Conservation (phyloP, 2,329 filamentous ascomycete genomes). For the Ceratocystis eucalypticola region DNA sequence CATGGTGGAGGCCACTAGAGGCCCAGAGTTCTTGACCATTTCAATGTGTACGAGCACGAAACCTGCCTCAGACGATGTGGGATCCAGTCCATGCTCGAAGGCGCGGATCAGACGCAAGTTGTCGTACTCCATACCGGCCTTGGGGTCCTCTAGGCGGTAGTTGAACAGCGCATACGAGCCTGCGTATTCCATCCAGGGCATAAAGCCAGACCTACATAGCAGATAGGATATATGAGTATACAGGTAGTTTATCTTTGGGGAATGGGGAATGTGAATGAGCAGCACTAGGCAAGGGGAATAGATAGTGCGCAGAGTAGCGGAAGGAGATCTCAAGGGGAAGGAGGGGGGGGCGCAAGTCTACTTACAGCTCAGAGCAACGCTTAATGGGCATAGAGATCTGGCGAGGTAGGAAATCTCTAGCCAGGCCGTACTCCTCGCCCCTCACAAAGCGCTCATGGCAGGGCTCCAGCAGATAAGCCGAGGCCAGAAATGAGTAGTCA, state of each 20-base stretch:
- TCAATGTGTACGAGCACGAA: slow-evolving; percentile 94
- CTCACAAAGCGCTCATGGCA: slow-evolving; percentile 64
- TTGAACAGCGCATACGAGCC: slow-evolving; percentile 57
- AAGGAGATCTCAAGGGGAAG: neutral
- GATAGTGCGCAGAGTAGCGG: neutral
- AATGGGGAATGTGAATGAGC: too few species aligned
- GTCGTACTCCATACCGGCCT: slow-evolving; percentile 43
- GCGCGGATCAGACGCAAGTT: slow-evolving; percentile 76
- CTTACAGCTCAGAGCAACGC: slow-evolving; percentile 73
- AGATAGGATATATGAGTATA: neutral
- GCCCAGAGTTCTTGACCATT: slow-evolving; percentile 80
- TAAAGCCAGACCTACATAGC: slow-evolving; percentile 48
- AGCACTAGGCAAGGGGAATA: too few species aligned
- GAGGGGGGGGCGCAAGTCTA: slow-evolving; percentile 22
- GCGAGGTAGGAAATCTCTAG: slow-evolving; percentile 56
- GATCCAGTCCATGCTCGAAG: slow-evolving; percentile 81
- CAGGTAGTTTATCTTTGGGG: too few species aligned
- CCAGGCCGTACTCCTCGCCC: slow-evolving; percentile 66
- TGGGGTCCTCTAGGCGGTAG: slow-evolving; percentile 47
- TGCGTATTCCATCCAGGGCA: slow-evolving; percentile 83
- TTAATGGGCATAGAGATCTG: slow-evolving; percentile 71
- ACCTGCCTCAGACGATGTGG: slow-evolving; percentile 76
- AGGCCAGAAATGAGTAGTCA: slow-evolving; percentile 84
- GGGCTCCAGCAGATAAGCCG: slow-evolving; percentile 79
- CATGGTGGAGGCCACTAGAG: slow-evolving; percentile 59